Conservation (phyloP, 1,284 basidiomycete species). For the Microstroma glucosiphilum region DNA sequence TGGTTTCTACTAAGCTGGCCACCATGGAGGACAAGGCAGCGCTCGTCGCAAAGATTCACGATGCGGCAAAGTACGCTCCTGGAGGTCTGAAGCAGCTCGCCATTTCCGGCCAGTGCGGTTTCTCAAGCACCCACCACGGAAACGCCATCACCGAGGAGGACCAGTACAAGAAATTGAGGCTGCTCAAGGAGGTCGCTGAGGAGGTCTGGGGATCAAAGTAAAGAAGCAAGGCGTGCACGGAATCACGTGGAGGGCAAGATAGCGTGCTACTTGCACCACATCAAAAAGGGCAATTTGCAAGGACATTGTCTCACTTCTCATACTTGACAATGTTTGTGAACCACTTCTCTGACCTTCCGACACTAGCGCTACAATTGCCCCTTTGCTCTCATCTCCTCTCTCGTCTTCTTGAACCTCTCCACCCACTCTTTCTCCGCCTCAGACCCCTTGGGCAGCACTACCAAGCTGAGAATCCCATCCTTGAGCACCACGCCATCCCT, state of each 20-base stretch:
- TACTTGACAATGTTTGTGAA: no score
- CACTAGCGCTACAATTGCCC: background rate
- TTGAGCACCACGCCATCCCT: slow-evolving; percentile 76
- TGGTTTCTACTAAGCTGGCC: slow-evolving; percentile 67
- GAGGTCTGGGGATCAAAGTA: slow-evolving; percentile 19
- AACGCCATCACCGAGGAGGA: slow-evolving; percentile 55
- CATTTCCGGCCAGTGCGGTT: slow-evolving; percentile 70
- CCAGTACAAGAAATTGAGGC: slow-evolving; percentile 57
- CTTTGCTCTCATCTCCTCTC: slow-evolving; percentile 8
- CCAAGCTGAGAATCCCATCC: slow-evolving; percentile 78
- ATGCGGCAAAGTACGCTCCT: slow-evolving; percentile 62
- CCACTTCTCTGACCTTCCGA: no score
- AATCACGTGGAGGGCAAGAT: no score
- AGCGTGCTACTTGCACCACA: no score
- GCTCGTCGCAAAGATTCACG: slow-evolving; percentile 61
- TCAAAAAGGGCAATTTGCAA: no score
- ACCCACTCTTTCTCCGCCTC: slow-evolving; percentile 74
- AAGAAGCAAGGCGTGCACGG: no score
- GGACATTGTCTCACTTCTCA: no score
- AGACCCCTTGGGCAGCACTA: slow-evolving; percentile 74
- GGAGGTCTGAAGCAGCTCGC: slow-evolving; percentile 60
- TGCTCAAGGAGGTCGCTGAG: slow-evolving; percentile 57
- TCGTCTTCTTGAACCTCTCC: slow-evolving; percentile 69
- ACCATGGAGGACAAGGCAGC: slow-evolving; percentile 61
- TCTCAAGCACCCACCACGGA: slow-evolving; percentile 58